Base-by-base conservation (phyloP, 2,329 filamentous ascomycete species). In the Parastagonospora avenae region DNA sequence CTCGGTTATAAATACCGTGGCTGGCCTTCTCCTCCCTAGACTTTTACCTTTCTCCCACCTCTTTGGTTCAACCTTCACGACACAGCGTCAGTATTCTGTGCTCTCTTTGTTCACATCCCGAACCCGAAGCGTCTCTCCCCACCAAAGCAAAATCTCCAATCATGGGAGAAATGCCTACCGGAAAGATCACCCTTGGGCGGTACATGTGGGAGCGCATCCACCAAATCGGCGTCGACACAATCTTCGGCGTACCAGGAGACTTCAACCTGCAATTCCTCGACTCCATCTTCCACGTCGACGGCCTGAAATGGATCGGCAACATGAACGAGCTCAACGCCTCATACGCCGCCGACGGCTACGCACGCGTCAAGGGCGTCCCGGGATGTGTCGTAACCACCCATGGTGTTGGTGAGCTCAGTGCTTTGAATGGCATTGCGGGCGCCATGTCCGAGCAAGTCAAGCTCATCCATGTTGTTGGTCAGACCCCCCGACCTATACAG, bases 281-380 rank as follows among this genome's bases (percentile, higher is more conserved):
- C 42, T 67, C 74, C 47, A 70, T 79, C 39, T 76, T 73, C 54
- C 59, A 73, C 6, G 71, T 75, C 8, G 46, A 68, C 16, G 74
- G 73, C 2, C 60, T 79, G 8, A 60, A 71, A 38, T 77, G 74
- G 71, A 77, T 81, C 9, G 82, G 82, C 52, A 85, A 81, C 53
- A 75, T 78, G 46, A 85, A 85, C 57, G 83, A 85, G 65, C 76
- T 85, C 41, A 85, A 85, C 55, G 80, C 80, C 2, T 81, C 75
- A 2, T 85, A 84, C 52, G 81, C 82, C 0, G 80, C 81, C 2
- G 83, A 86, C 55, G 83, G 81, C 2, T 86, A 86, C 56, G 77
- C 80, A 2, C 73, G 83, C 10, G 76, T 83, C 51, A 83, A 82
- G 54, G 79, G 80, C 5, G 68, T 80, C 6, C 74, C 75, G 2